Evolutionary conservation across 441 rosid species (phyloP), one percentile per base, ranked within the genome.

Genomic region (Aquilaria agallochum): DNA sequence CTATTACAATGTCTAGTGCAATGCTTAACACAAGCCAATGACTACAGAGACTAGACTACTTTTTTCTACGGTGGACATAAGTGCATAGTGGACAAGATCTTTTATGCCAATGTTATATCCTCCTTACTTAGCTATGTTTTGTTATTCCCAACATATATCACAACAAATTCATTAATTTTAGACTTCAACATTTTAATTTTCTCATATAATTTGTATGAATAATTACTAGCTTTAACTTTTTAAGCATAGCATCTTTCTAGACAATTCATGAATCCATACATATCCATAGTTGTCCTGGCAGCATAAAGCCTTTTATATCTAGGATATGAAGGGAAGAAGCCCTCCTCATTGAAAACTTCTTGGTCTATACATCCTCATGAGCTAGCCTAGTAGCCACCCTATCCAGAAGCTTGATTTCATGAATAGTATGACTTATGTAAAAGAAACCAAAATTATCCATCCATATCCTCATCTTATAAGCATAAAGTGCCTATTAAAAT

Each of bases 391-490:
- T 84, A 36, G 98, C 92, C 49, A 95, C 98, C 7, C 98, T 92
- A 70, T 95, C 99, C 42, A 95, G 76, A 67, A 95, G 88, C 84
- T 89, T 97, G 40, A 95, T 83, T 0, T 96, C 76, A 69, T 98
- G 90, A 56, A 89, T 64, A 2, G 98, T 95, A 50, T 98, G 97
- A 68, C 99, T 79, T 10, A 94, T 72, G 62, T 81, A 91, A 71
- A 94, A 91, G 72, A 94, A 94, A 55, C 99, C 99, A 11, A 97
- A 94, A 66, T 94, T 94, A 82, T 84, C 89, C 65, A 94, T 95
- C 99, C 99, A 94, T 70, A 94, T 89, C 76, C 96, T 83, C 95
- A 91, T 94, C 1, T 96, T 88, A 73, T 94, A 96, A 68, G 97
- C 98, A 79, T 87, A 94, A 20, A 20, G 27, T 20, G 27, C 27